Conservation (phyloP, 2,329 filamentous ascomycete genomes). For the Phaeosphaeriaceae sp. region DNA sequence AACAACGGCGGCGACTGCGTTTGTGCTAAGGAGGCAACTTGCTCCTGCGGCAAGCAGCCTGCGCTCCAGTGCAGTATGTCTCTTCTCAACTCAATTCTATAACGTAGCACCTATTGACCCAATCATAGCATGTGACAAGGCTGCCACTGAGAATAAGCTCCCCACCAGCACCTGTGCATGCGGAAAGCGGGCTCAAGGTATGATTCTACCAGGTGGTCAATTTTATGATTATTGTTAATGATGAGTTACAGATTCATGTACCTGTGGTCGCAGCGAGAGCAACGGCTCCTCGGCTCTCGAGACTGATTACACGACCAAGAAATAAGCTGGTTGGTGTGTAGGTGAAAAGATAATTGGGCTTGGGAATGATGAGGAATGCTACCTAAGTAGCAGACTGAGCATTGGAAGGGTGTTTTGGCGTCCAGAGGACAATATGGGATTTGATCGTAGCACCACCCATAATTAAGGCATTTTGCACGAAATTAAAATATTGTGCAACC, state of each 20-base stretch:
- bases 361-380: constrained; percentile 4
- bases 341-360: background rate
- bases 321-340: constrained; percentile 26
- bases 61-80: constrained; percentile 76
- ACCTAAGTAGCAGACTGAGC: constrained; percentile 4
- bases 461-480: background rate
- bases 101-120: constrained; percentile 16
- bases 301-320: constrained; percentile 84
- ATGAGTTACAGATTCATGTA: constrained; percentile 61
- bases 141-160: constrained; percentile 74
- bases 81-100: constrained; percentile 9
- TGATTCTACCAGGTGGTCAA: constrained; percentile 34
- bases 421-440: constrained; percentile 3
- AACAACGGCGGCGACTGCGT: constrained; percentile 60
- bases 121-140: constrained; percentile 69
- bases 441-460: background rate
- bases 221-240: background rate
- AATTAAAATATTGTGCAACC: too few relatives aligned
- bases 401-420: constrained; percentile 25
- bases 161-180: constrained; percentile 75
- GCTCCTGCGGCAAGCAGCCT: constrained; percentile 88
- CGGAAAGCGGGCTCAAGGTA: constrained; percentile 74
- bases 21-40: constrained; percentile 67
- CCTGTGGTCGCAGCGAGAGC: constrained; percentile 76
- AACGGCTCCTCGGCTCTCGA: constrained; percentile 70